Base-by-base conservation (phyloP, 2,329 filamentous ascomycete species). In the Colletotrichum liaoningense region DNA sequence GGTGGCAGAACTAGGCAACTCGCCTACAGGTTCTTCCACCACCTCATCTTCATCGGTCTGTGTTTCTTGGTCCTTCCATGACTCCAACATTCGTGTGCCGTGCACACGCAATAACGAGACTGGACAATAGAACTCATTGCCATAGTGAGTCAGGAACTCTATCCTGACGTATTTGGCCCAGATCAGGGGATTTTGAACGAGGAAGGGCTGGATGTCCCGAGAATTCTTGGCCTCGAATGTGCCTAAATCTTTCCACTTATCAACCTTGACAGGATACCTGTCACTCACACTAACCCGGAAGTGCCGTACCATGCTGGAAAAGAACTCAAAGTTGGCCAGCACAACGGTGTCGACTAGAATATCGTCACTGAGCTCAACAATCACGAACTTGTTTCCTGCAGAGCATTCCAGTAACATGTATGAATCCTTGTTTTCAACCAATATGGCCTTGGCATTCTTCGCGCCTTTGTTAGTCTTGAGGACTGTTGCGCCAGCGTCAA, bases 251-350 rank as follows among this genome's bases (percentile, higher is more conserved):
- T 93, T 95, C 97, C 97, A 99, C 77, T 97, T 94, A 63, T 98
- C 95, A 69, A 90, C 83, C 82, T 98, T 98, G 67, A 97, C 94
- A 0, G 97, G 97, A 82, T 98, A 98, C 69, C 95, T 92, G 84
- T 98, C 97, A 71, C 95, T 97, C 60, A 98, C 96, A 80, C 94
- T 97, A 77, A 98, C 91, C 64, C 94, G 90, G 81, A 99, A 98
- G 60, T 92, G 93, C 66, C 95, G 93, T 78, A 98, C 94, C 89
- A 97, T 98, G 80, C 95, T 98, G 68, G 95, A 98, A 86, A 99
- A 99, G 86, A 99, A 99, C 82, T 99, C 97, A 78, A 97, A 99
- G 81, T 99, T 99, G 74, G 96, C 97, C 67, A 99, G 88, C n/a
- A 98, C 97, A 54, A 99, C 88, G 0, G 97, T 99, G 80, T 99